Evolutionary conservation across 352 stramenopile genomes (phyloP), one percentile per base, ranked within the genome.

Genomic region (Phytophthora sp.): DNA sequence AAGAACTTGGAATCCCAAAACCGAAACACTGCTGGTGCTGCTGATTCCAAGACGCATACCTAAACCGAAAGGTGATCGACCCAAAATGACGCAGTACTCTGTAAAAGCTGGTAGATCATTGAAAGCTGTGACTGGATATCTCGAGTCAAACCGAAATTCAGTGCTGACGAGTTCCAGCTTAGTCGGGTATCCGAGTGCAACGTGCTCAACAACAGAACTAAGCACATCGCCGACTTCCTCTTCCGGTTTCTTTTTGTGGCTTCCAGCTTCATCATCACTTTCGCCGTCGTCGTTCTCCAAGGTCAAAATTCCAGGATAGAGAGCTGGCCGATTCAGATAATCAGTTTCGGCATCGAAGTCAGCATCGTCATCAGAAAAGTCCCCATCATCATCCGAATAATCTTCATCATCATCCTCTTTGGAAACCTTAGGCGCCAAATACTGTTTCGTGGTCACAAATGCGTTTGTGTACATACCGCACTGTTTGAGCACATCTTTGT

Each of bases 401-500:
- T 91, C 82, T 63, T 89, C 80, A 47, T 89, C 80, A 23, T 87
- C 78, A 16, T 91, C 80, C 4, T 89, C 76, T 39, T 92, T 74
- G 3, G 45, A 42, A 15, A 57, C 52, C 45, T 85, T 91, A 2
- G 71, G 63, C n/a, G 65, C 53, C 35, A 93, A 44, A 24, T 89
- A 79, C 51, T 95, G 82, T 23, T 86, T 91, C 35, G 82, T 86
- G 61, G 79, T 88, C 4, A 92, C 84, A 27, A 82, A 96, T 4
- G 89, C 88, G 47, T 91, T 91, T 4, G 89, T 89, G 51, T 79
- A 89, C 20, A 87, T 85, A 35, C 89, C 89, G 49, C 89, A 96
- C 62, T 95, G 88, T 58, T 95, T 95, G 12, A 96, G 61, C 26
- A 95, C 89, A 63, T 93, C 80, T 58, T 85, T 88, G 58, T 94